These are phyloP conservation scores for Nakazawaea ambrosiae DNA, from an alignment of 805 yeast genomes.

Conservation along the genomic window DNA sequence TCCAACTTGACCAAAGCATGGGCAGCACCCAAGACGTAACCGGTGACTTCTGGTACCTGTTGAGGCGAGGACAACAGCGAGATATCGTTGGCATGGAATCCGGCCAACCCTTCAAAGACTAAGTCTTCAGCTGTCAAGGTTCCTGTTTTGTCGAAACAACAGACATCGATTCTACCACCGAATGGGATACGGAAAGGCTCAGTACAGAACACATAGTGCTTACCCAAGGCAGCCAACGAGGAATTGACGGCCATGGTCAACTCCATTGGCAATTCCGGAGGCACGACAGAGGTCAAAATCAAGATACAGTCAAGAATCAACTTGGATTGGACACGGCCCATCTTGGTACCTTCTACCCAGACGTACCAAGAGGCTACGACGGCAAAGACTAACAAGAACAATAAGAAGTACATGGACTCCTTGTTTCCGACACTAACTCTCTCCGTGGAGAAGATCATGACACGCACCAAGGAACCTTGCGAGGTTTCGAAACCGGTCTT, in stretches of 20 bases:
- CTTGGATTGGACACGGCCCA: constrained; percentile 94
- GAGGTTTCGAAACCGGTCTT: constrained; percentile 98
- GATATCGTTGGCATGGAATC: constrained; percentile 45
- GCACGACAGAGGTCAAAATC: constrained; percentile 95
- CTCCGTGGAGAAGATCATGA: constrained; percentile 95
- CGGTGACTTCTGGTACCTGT: constrained; percentile 65
- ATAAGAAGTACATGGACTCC: constrained; percentile 88
- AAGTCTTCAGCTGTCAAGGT: constrained; percentile 96
- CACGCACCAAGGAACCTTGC: constrained; percentile 95
- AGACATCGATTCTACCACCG: constrained; percentile 96
- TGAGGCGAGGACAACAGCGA: constrained; percentile 45
- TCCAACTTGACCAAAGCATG: constrained; percentile 93
- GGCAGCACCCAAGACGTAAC: constrained; percentile 81
- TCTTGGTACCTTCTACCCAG: constrained; percentile 94
- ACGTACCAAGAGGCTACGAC: constrained; percentile 95
- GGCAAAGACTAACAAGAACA: constrained; percentile 86
- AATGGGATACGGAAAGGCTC: constrained; percentile 97
- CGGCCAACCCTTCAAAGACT: constrained; percentile 94
- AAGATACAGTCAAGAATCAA: constrained; percentile 91
- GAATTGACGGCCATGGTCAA: constrained; percentile 96
- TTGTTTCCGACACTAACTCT: constrained; percentile 93
- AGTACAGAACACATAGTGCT: constrained; percentile 89
- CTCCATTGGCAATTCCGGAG: constrained; percentile 99
- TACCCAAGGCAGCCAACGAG: constrained; percentile 80
- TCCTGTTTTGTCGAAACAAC: constrained; percentile 98